phyloP scores from a whole-genome alignment of 2,329 filamentous ascomycete genomes.

The Talaromyces verruculosus region DNA sequence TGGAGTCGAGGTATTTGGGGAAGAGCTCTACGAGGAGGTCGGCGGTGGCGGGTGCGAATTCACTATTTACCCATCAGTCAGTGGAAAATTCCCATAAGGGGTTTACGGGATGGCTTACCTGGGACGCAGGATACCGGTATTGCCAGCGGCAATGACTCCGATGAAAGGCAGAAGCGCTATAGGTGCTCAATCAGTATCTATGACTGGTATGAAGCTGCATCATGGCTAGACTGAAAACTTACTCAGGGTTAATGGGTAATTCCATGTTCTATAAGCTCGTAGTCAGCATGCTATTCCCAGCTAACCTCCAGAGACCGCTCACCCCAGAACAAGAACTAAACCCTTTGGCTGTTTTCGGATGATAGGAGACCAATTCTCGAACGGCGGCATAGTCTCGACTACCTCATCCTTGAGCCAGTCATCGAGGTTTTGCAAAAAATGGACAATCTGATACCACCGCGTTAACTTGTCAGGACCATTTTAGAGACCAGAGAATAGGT shows the following conservation, averaged over 20 bases:
- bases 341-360: slow-evolving; percentile 16
- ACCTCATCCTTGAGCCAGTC: slow-evolving; percentile 18
- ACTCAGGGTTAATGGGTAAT: slow-evolving; percentile 18
- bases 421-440: slow-evolving; percentile 14
- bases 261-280: slow-evolving; percentile 9
- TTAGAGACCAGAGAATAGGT: not conserved
- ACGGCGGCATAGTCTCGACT: slow-evolving; percentile 15
- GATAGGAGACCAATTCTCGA: slow-evolving; percentile 17
- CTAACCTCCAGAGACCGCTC: not conserved
- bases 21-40: slow-evolving; percentile 14
- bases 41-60: slow-evolving; percentile 15
- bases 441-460: not conserved
- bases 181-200: not conserved
- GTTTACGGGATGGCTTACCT: not conserved
- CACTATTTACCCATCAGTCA: slow-evolving; percentile 1
- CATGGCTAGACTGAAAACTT: not conserved
- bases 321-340: slow-evolving; percentile 12
- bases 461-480: not conserved
- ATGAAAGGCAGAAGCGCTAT: slow-evolving; percentile 13
- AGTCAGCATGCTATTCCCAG: not conserved
- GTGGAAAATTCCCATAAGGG: not conserved
- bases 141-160: slow-evolving; percentile 14
- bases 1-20: slow-evolving; percentile 14
- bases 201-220: not conserved
- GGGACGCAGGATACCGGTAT: slow-evolving; percentile 15